Conservation (phyloP, 331 rosid species). For the Rosa hybrid region DNA sequence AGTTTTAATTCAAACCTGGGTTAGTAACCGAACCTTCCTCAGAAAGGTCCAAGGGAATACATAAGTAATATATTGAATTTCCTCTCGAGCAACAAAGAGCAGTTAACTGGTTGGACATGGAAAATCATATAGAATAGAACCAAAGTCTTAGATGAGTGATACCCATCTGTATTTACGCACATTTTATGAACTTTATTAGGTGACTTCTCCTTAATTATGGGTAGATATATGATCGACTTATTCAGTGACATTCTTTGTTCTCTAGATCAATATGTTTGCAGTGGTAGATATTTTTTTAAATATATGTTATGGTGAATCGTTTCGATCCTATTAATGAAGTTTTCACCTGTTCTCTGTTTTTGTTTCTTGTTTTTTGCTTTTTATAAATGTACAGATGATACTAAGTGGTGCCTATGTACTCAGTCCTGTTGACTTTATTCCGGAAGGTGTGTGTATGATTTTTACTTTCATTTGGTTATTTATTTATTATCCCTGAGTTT, state of each 20-base stretch:
- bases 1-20: no score
- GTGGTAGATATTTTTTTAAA: not conserved
- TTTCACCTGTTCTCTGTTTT: not conserved
- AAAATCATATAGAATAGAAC: not conserved
- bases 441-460: slow-evolving; percentile 73
- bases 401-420: slow-evolving; percentile 55
- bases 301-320: not conserved
- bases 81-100: not conserved
- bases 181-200: not conserved
- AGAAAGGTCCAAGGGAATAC: no score
- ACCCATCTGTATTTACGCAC: not conserved
- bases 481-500: not conserved
- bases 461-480: not conserved
- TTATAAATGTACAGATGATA: slow-evolving; percentile 48
- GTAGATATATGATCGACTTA: not conserved
- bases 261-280: no score
- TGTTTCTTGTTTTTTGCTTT: not conserved
- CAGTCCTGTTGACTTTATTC: slow-evolving; percentile 90
- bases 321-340: not conserved
- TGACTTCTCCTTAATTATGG: not conserved
- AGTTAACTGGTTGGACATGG: slow-evolving; percentile 1
- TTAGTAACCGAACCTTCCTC: no score
- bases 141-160: not conserved
- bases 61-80: no score
- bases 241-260: not conserved